Base-by-base conservation (phyloP, 106 monocot species). In the Dioscorea zingiberensis region DNA sequence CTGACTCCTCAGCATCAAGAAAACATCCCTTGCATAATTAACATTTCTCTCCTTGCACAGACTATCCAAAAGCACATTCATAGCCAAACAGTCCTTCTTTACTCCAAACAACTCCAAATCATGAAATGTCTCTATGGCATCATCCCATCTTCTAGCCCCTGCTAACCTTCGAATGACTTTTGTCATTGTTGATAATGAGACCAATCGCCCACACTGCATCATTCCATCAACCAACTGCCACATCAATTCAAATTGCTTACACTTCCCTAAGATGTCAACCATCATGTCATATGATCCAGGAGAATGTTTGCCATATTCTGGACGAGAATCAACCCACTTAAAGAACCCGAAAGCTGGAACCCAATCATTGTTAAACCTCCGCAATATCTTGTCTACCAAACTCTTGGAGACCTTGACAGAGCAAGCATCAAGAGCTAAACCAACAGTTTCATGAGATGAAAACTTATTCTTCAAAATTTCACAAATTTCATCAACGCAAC, bases 11-110 rank as follows among this genome's bases (percentile, higher is more conserved):
- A 85, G 21, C 47, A 84, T 78, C 63, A 79, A 47, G 73, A 90
- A 94, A 4, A 78, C 63, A 44, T 77, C 76, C 54, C 73, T 72
- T n/a, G 90, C 94, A 32, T 67, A 84, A 62, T 57, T 87, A 26
- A 85, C 83, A 59, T 87, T 87, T 59, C 80, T 87, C 71, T 94
- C 94, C 68, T 94, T 94, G 78, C 94, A 94, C 64, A 94, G 74
- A 4, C 87, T 67, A 58, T 87, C 90, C 63, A 94, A 66, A 13
- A 94, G 64, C 21, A 74, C 71, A 78, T 94, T 94, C 87, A 94
- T 75, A 19, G 87, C 79, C 17, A 47, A 21, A 59, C 80, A 87
- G 48, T 85, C 82, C 61, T 87, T 91, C 44, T 62, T 68, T 32
- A 87, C 69, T 23, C 94, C 94, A 72, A 91, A 85, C 1, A 29